Evolutionary conservation across 805 yeast species (phyloP), one percentile per base, ranked within the genome.

Genomic region (Candida pseudofarinosa): DNA sequence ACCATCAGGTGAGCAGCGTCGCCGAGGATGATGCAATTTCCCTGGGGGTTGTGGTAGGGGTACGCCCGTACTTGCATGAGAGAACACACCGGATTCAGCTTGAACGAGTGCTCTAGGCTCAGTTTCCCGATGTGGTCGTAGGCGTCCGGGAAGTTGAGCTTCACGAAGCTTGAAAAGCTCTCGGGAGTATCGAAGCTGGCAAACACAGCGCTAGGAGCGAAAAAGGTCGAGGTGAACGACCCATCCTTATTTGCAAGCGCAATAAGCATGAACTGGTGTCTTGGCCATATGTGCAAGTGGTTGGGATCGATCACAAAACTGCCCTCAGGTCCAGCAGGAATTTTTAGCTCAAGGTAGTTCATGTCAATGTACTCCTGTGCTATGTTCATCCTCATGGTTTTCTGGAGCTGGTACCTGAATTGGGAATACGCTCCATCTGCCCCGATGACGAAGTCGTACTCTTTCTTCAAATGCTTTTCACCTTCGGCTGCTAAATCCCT

Each of bases 1-100:
- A 90, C 97, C 96, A 89, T 90, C 20, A 93, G 80, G 64, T 90
- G 97, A 0, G 97, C 95, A 0, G 97, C 96, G 60, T 90, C 97
- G 4, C 97, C 97, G 20, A 90, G 65, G 10, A 90, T 65, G 7
- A 90, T 66, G 13, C 81, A 81, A 44, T 77, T 76, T 37, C 81
- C 85, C 34, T 71, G 60, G 37, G 72, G 71, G 43, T 70, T 74
- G 56, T 87, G 79, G 63, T 88, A 90, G 2, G 91, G 88, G 39
- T 66, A 65, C 51, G 87, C 83, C 37, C 74, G 75, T 5, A 86
- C 75, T 47, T 86, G 88, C 67, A 89, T 73, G 36, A 90, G 70
- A n/a, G 89, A 71, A 3, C 95, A 93, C 40, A 82, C 72, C 3
- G 95, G 96, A 52, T 85, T 76, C 35, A 67, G 60, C 18, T 72